Evolutionary conservation across 2,329 filamentous ascomycete genomes (phyloP).

Genomic region (Fusarium drepaniforme): DNA sequence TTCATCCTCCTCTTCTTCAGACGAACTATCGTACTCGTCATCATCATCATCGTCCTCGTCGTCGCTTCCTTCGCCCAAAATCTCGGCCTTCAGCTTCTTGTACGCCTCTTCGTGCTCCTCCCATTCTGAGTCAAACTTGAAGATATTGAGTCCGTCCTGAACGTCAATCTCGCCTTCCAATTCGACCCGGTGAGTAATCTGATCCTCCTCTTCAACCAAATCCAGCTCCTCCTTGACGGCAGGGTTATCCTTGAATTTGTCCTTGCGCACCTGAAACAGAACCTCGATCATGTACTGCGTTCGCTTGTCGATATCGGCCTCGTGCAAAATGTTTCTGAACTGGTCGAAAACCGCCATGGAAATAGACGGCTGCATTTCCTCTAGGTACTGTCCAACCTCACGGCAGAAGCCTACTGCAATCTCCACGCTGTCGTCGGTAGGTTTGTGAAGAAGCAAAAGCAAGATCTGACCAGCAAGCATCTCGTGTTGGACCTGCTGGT

Average conservation of each 20-base stretch:
- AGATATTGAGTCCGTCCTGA: conserved; percentile 91
- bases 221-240: conserved; percentile 93
- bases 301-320: conserved; percentile 96
- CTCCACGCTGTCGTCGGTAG: conserved; percentile 97
- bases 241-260: conserved; percentile 95
- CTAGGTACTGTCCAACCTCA: conserved; percentile 93
- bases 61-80: conserved; percentile 92
- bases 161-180: conserved; percentile 88
- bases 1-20: conserved; percentile 78
- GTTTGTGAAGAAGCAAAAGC: conserved; percentile 91
- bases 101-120: conserved; percentile 93
- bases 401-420: conserved; percentile 94
- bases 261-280: conserved; percentile 94
- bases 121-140: conserved; percentile 93
- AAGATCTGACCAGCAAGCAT: conserved; percentile 94
- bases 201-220: conserved; percentile 96
- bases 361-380: conserved; percentile 94
- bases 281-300: conserved; percentile 99
- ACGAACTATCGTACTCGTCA: conserved; percentile 73
- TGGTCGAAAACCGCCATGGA: conserved; percentile 94
- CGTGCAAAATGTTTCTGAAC: conserved; percentile 94
- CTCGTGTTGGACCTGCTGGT: conserved; percentile 95
- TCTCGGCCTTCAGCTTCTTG: conserved; percentile 90
- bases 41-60: conserved; percentile 79
- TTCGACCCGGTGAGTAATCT: conserved; percentile 89